These are phyloP conservation scores for Fusarium duplospermum DNA, from an alignment of 2,329 filamentous ascomycete species.

Conservation along the genomic window DNA sequence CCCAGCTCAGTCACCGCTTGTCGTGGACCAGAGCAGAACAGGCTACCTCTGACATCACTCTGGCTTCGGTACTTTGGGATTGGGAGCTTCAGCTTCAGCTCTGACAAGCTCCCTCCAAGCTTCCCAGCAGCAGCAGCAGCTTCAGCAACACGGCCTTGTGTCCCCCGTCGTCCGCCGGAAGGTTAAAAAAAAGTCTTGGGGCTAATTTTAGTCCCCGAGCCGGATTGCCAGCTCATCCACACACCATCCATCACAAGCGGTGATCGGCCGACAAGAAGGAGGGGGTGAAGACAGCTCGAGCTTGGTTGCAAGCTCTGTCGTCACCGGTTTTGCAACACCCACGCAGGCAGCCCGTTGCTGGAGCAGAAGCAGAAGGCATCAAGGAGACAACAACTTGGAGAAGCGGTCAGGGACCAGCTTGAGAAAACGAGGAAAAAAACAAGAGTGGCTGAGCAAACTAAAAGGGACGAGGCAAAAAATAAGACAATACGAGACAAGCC, in stretches of 20 bases:
- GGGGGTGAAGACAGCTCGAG: conserved; percentile 30
- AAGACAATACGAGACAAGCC: conserved; percentile 17
- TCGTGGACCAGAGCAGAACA: conserved; percentile 19
- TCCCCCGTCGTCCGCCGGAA: conserved; percentile 26
- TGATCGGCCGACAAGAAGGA: conserved; percentile 41
- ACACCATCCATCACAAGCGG: conserved; percentile 37
- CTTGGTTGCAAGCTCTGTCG: conserved; percentile 27
- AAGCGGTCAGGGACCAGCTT: conserved; percentile 16
- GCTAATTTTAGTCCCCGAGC: conserved; percentile 44
- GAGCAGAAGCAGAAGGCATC: not conserved
- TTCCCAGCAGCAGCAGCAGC: not conserved
- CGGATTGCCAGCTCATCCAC: conserved; percentile 44
- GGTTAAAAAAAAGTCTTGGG: conserved; percentile 28
- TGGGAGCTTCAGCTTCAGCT: conserved; percentile 15
- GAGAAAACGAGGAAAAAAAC: not conserved
- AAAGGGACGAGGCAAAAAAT: not conserved
- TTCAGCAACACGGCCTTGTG: conserved; percentile 22
- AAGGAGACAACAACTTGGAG: not conserved
- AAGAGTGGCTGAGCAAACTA: conserved; percentile 3
- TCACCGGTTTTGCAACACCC: conserved; percentile 24
- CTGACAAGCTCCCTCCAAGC: conserved; percentile 1
- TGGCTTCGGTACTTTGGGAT: not conserved
- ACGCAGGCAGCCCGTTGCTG: not conserved
- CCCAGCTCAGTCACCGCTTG: conserved; percentile 24
- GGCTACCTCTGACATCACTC: conserved; percentile 24